phyloP scores from a whole-genome alignment of 495 filamentous ascomycete genomes.

The Penicillium alfredii region DNA sequence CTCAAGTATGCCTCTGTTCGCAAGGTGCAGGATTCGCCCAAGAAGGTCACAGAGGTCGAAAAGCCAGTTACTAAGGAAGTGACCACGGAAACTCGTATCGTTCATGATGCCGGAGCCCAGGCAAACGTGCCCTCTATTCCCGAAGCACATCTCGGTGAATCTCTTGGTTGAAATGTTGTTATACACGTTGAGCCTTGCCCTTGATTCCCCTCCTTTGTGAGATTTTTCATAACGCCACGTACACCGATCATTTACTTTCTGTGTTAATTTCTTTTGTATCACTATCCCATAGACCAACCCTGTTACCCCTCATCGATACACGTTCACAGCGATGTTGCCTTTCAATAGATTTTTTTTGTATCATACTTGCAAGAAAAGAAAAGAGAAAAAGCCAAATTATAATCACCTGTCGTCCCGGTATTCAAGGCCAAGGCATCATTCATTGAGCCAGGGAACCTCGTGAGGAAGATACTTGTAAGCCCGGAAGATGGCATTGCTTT shows the following conservation, averaged over 20 bases:
- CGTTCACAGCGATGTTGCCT: background rate
- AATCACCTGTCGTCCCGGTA: too few relatives aligned
- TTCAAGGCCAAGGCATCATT: background rate
- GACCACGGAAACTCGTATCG: conserved; percentile 18
- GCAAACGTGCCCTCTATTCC: conserved; percentile 6
- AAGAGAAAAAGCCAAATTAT: too few relatives aligned
- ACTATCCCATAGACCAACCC: background rate
- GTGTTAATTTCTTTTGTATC: background rate
- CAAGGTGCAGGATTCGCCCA: conserved; percentile 22
- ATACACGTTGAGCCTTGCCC: too few relatives aligned
- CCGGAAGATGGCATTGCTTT: conserved; percentile 20
- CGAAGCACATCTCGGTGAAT: conserved; percentile 32
- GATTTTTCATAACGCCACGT: background rate
- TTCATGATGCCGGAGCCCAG: conserved; percentile 14
- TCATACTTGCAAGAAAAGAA: too few relatives aligned
- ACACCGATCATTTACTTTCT: background rate
- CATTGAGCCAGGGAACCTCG: conserved; percentile 18
- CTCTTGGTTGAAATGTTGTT: conserved; percentile 35
- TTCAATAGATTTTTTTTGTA: too few relatives aligned
- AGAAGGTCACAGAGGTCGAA: conserved; percentile 32
- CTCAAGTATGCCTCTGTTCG: conserved; percentile 40
- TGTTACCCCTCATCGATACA: background rate
- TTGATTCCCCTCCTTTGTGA: too few relatives aligned
- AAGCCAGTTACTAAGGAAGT: conserved; percentile 28
- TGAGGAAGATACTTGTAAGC: conserved; percentile 19